These are phyloP conservation scores for Boletus reticuloceps DNA, from an alignment of 768 basidiomycete genomes.

Conservation along the genomic window DNA sequence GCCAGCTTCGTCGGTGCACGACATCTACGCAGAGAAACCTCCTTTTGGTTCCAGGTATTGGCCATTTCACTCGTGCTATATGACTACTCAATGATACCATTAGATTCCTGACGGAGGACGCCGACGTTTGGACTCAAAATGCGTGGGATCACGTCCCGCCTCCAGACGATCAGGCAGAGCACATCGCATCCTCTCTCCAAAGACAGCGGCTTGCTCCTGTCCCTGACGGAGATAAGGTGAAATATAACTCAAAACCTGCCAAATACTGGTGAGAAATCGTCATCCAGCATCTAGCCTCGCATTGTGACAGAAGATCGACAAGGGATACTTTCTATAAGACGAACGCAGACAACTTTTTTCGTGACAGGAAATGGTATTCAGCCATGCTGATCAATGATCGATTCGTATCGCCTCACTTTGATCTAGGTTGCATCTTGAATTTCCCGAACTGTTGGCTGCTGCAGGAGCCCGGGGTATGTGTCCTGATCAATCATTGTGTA, in stretches of 20 bases:
- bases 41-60: constrained; percentile 68
- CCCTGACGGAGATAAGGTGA: constrained; percentile 62
- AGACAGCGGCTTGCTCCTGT: constrained; percentile 76
- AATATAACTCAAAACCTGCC: constrained; percentile 71
- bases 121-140: constrained; percentile 83
- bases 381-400: not conserved
- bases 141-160: constrained; percentile 92
- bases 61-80: not conserved
- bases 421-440: constrained; percentile 85
- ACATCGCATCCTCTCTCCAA: constrained; percentile 65
- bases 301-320: constrained; percentile 24
- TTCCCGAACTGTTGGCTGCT: constrained; percentile 79
- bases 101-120: constrained; percentile 68
- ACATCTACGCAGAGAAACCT: constrained; percentile 51
- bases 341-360: constrained; percentile 88
- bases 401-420: not conserved
- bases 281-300: constrained; percentile 28
- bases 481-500: not conserved
- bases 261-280: constrained; percentile 56
- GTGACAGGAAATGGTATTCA: constrained; percentile 81
- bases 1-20: constrained; percentile 63
- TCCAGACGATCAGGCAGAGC: constrained; percentile 75
- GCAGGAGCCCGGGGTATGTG: constrained; percentile 60
- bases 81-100: not conserved
- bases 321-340: constrained; percentile 95